These are phyloP conservation scores for Pichia pseudocactophila DNA, from an alignment of 805 yeast genomes.

Conservation along the genomic window DNA sequence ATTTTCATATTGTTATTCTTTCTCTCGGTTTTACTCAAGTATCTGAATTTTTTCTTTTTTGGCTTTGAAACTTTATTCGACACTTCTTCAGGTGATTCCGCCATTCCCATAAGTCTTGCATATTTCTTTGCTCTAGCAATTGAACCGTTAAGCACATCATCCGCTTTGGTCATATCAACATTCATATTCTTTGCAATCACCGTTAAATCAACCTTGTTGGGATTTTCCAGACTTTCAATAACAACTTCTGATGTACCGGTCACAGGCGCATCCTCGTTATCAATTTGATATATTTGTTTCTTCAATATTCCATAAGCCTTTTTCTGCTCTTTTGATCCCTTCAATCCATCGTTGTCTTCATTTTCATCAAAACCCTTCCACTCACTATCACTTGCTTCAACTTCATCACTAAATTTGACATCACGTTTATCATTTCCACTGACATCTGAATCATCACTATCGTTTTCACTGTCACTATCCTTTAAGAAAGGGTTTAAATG, in stretches of 20 bases:
- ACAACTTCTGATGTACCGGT: slow-evolving; percentile 41
- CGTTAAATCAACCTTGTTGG: slow-evolving; percentile 29
- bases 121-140: slow-evolving; percentile 75
- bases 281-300: slow-evolving; percentile 33
- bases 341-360: slow-evolving; percentile 1
- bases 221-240: slow-evolving; percentile 47
- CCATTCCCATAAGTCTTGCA: slow-evolving; percentile 56
- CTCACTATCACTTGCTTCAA: slow-evolving; percentile 20
- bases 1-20: slow-evolving; percentile 39
- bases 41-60: slow-evolving; percentile 79
- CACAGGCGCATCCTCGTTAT: slow-evolving; percentile 31
- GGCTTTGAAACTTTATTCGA: slow-evolving; percentile 21
- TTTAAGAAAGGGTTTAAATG: slow-evolving; percentile 13
- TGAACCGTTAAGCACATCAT: slow-evolving; percentile 63
- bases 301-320: slow-evolving; percentile 34
- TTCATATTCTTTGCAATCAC: slow-evolving; percentile 51
- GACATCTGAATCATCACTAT: slow-evolving; percentile 7
- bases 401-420: slow-evolving; percentile 15
- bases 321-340: slow-evolving; percentile 13
- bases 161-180: slow-evolving; percentile 62
- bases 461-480: slow-evolving; percentile 15
- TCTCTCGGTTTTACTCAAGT: slow-evolving; percentile 75
- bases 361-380: slow-evolving; percentile 36
- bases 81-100: slow-evolving; percentile 30
- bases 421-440: slow-evolving; percentile 14